phyloP scores from a whole-genome alignment of 331 rosid species.

The Dryas integrifolia region DNA sequence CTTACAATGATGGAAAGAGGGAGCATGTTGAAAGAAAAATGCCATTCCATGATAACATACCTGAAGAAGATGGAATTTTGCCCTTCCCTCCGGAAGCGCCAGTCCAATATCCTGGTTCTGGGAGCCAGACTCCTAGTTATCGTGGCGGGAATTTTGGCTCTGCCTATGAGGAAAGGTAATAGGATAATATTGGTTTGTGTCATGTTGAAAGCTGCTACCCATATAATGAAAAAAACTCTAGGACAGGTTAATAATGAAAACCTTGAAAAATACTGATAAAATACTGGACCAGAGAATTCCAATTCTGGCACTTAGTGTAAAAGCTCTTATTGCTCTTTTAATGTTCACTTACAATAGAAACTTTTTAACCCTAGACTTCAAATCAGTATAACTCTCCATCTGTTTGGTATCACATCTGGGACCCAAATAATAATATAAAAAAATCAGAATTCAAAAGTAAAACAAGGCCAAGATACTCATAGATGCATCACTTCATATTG shows the following conservation, averaged over 20 bases:
- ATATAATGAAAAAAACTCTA: background rate
- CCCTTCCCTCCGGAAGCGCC: conserved; percentile 48
- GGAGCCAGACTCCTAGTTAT: conserved; percentile 43
- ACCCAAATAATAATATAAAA: background rate
- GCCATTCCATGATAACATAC: conserved; percentile 38
- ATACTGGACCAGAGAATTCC: background rate
- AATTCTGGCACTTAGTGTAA: background rate
- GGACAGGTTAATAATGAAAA: background rate
- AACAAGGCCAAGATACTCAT: background rate
- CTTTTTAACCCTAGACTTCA: background rate
- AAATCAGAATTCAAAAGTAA: no score
- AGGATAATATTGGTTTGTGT: background rate
- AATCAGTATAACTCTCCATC: background rate
- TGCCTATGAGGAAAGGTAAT: conserved; percentile 62
- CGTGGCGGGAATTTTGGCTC: conserved; percentile 38
- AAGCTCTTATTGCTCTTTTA: background rate
- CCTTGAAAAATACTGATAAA: background rate
- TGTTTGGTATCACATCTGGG: background rate
- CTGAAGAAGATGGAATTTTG: conserved; percentile 42
- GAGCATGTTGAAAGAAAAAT: conserved; percentile 56
- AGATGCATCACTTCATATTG: background rate
- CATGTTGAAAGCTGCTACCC: background rate
- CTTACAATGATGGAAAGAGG: conserved; percentile 45
- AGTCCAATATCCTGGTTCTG: conserved; percentile 37
- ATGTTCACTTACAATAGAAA: background rate